Percentiles rank a stretch among this genome's conserved stretches.
These are phyloP conservation scores for Eucalyptus sp. DNA, from an alignment of 345 rosid genomes.

Conservation along the genomic window DNA sequence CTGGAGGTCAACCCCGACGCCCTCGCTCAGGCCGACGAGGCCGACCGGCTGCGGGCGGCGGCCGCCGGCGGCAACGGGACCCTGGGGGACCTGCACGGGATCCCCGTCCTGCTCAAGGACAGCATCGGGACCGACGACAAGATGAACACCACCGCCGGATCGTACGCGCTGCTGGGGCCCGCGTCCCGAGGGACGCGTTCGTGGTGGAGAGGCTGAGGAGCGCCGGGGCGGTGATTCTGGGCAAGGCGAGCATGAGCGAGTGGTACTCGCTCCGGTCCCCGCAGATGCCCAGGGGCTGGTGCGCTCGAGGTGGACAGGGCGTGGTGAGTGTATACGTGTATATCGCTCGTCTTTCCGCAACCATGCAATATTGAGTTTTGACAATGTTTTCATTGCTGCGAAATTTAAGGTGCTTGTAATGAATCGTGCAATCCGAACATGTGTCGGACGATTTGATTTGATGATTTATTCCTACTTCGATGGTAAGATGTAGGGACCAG, in stretches of 20 bases:
- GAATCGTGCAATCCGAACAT: background rate
- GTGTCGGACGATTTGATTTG: background rate
- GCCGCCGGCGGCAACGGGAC: background rate
- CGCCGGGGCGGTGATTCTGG: conserved; percentile 27
- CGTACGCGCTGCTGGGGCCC: conserved; percentile 22
- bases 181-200: conserved; percentile 13
- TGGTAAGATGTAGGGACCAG: background rate
- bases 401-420: background rate
- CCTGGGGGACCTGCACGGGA: conserved; percentile 20
- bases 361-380: background rate
- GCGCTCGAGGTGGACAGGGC: conserved; percentile 21
- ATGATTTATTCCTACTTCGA: background rate
- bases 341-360: background rate
- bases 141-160: conserved; percentile 18
- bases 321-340: background rate
- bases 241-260: conserved; percentile 21
- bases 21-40: conserved; percentile 5
- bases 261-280: conserved; percentile 7
- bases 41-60: conserved; percentile 1
- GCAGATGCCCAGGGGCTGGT: conserved; percentile 19
- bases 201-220: conserved; percentile 21
- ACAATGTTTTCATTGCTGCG: background rate
- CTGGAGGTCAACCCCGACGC: conserved; percentile 24
- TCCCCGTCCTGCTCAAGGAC: conserved; percentile 35
- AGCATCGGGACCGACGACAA: conserved; percentile 8